Percentiles rank a stretch among this genome's conserved stretches.
phyloP scores from a whole-genome alignment of 202 grass and related monocot genomes.

The Panicum hallii region DNA sequence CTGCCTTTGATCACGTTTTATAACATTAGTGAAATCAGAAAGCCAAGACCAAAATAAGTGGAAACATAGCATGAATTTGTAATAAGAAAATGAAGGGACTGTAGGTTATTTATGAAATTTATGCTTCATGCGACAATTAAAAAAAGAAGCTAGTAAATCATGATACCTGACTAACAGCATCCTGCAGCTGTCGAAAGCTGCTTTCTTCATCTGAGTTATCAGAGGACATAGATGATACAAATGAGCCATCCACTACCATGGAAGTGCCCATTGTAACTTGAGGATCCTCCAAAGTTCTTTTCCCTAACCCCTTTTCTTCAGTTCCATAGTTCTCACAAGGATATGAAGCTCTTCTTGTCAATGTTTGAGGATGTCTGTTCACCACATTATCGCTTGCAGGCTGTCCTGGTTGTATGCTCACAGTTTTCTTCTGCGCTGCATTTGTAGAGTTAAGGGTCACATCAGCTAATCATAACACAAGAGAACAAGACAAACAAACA shows the following conservation, averaged over 20 bases:
- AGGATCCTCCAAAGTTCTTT: conserved; percentile 45
- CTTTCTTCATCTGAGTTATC: conserved; percentile 70
- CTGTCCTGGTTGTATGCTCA: conserved; percentile 45
- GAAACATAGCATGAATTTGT: neutral
- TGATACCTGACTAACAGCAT: conserved; percentile 87
- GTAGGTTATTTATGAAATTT: neutral
- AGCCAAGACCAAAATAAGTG: neutral
- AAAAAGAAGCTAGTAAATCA: conserved; percentile 15
- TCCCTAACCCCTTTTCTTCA: conserved; percentile 47
- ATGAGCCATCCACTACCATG: conserved; percentile 59
- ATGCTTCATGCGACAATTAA: conserved; percentile 19
- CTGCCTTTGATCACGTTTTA: conserved; percentile 12
- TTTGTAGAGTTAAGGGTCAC: conserved; percentile 4
- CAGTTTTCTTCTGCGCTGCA: conserved; percentile 52
- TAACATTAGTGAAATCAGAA: conserved; percentile 32
- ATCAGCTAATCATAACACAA: conserved; percentile 40
- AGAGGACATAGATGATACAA: conserved; percentile 61
- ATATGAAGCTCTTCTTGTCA: conserved; percentile 52
- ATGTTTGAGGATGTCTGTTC: conserved; percentile 48
- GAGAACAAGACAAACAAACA: conserved; percentile 22
- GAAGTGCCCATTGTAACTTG: conserved; percentile 52
- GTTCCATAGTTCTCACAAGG: conserved; percentile 54
- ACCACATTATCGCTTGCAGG: conserved; percentile 28
- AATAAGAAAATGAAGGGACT: neutral
- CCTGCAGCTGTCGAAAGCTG: conserved; percentile 77